phyloP scores from a whole-genome alignment of 2,329 filamentous ascomycete species.

The Colletotrichum sp. region DNA sequence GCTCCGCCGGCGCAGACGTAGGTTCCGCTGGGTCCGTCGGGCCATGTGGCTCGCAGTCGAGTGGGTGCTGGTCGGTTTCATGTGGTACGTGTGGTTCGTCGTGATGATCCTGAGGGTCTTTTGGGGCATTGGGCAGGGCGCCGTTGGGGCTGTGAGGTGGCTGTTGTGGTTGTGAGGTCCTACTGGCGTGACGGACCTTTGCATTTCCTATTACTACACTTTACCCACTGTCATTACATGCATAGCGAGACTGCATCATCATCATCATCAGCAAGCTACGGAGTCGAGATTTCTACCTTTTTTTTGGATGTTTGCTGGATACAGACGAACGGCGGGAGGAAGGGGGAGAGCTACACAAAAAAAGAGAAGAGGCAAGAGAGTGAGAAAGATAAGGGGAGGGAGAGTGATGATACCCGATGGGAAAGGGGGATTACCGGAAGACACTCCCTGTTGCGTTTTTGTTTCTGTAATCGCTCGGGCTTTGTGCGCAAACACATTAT shows the following conservation, averaged over 20 bases:
- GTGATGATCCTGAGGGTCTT: conserved; percentile 77
- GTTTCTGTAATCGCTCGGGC: background rate
- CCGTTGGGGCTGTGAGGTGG: conserved; percentile 73
- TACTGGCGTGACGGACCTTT: too few species aligned
- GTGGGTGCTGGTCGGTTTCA: conserved; percentile 84
- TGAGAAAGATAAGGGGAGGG: background rate
- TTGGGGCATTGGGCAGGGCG: conserved; percentile 65
- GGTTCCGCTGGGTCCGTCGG: conserved; percentile 76
- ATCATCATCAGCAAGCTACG: background rate
- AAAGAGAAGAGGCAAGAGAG: background rate
- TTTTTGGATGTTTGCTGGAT: background rate
- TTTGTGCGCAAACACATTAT: background rate
- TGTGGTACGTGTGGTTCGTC: conserved; percentile 95
- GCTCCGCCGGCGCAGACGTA: conserved; percentile 69
- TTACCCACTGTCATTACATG: conserved; percentile 9
- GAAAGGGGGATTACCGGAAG: background rate
- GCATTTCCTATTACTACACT: background rate
- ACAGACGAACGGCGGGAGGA: background rate
- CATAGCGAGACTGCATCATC: conserved; percentile 7
- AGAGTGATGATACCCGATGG: conserved; percentile 15
- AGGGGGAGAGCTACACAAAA: background rate
- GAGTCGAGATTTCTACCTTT: background rate
- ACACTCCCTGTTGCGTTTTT: background rate
- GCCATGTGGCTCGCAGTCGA: conserved; percentile 84
- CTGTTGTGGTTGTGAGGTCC: conserved; percentile 74